phyloP scores from a whole-genome alignment of 768 basidiomycete species.

The Coprinellus micaceus region DNA sequence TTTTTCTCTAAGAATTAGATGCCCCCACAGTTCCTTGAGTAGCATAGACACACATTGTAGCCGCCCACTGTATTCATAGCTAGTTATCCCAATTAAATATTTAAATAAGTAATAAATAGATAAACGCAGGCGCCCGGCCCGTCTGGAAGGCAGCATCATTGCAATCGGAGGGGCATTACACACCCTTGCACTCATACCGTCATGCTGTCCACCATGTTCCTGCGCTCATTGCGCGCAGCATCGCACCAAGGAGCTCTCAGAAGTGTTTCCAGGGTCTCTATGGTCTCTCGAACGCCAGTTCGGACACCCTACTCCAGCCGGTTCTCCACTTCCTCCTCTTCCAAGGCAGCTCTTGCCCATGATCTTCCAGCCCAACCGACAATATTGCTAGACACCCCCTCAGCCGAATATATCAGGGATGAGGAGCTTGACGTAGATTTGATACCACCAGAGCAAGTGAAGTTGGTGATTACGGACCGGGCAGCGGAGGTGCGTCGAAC shows the following conservation, averaged over 20 bases:
- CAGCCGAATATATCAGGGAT: constrained; percentile 48
- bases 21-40: too few relatives aligned
- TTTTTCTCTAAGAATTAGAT: too few relatives aligned
- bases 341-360: constrained; percentile 35
- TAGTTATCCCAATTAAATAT: too few relatives aligned
- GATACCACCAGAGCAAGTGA: constrained; percentile 48
- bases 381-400: constrained; percentile 47
- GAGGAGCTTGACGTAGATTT: constrained; percentile 65
- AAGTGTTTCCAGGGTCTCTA: not conserved
- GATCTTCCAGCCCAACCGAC: constrained; percentile 47
- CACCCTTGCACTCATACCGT: too few relatives aligned
- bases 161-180: too few relatives aligned
- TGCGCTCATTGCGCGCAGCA: not conserved
- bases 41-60: too few relatives aligned
- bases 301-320: not conserved
- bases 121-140: too few relatives aligned
- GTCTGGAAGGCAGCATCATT: too few relatives aligned
- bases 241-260: not conserved
- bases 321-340: constrained; percentile 21
- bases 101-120: too few relatives aligned
- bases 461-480: constrained; percentile 61
- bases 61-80: too few relatives aligned
- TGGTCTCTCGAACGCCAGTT: not conserved
- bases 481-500: constrained; percentile 62
- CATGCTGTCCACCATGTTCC: constrained; percentile 4